A percentile compares a stretch with the other conserved stretches of the same genome.
phyloP scores from a whole-genome alignment of 1,284 basidiomycete genomes.

The Xanthoconium separans region DNA sequence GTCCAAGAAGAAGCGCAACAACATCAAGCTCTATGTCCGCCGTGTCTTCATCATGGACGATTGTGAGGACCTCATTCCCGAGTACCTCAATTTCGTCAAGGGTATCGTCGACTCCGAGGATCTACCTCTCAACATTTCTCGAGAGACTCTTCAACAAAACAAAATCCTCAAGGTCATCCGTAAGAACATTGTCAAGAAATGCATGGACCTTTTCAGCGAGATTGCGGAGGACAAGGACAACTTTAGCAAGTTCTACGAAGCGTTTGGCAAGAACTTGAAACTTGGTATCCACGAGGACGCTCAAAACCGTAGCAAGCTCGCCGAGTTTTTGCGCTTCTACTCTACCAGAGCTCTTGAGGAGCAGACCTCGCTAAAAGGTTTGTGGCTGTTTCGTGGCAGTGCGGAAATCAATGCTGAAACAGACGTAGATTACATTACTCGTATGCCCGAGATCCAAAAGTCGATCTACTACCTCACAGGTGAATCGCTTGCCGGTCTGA shows the following conservation, averaged over 20 bases:
- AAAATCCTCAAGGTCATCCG: conserved; percentile 99
- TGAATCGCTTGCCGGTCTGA: conserved; percentile 90
- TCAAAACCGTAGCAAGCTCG: conserved; percentile 98
- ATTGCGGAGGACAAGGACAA: conserved; percentile 99
- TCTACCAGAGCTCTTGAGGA: conserved; percentile 96
- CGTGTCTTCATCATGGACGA: conserved; percentile 99
- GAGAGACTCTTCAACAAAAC: conserved; percentile 99
- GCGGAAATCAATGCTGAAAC: conserved; percentile 4
- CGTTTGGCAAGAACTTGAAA: conserved; percentile 97
- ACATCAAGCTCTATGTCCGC: conserved; percentile 99
- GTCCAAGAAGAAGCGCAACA: conserved; percentile 99
- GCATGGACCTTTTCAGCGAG: conserved; percentile 92
- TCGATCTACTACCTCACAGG: conserved; percentile 99
- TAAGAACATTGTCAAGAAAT: conserved; percentile 99
- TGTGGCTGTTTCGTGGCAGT: conserved; percentile 20
- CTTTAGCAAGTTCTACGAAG: conserved; percentile 96
- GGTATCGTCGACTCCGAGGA: conserved; percentile 99
- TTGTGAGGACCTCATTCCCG: conserved; percentile 99
- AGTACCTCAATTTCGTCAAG: conserved; percentile 99
- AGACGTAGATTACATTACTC: conserved; percentile 91
- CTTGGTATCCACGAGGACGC: conserved; percentile 99
- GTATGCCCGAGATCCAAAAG: conserved; percentile 99
- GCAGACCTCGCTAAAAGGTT: conserved; percentile 91
- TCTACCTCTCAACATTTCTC: conserved; percentile 99
- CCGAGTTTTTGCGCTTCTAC: conserved; percentile 99